A percentile compares a stretch with the other conserved stretches of the same genome.
phyloP scores from a whole-genome alignment of 2,329 filamentous ascomycete genomes.

The Ophiostoma ips region DNA sequence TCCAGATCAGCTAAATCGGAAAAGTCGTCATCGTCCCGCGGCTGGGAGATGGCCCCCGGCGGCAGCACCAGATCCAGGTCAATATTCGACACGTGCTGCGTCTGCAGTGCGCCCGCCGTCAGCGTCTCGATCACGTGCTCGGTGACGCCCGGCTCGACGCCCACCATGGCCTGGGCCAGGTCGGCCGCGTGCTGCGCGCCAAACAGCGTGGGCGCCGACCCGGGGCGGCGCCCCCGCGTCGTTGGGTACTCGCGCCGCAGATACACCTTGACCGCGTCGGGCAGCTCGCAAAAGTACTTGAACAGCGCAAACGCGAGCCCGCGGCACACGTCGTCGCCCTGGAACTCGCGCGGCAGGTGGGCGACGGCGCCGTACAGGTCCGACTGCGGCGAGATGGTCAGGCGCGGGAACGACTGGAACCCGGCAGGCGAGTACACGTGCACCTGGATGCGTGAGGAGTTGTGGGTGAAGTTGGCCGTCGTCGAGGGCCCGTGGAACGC shows the following conservation, averaged over 20 bases:
- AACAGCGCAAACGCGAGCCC: slow-evolving; percentile 82
- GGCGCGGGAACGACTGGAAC: slow-evolving; percentile 75
- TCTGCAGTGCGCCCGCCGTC: slow-evolving; percentile 58
- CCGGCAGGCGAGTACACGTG: slow-evolving; percentile 86
- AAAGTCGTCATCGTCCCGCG: slow-evolving; percentile 16
- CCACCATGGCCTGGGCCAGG: slow-evolving; percentile 70
- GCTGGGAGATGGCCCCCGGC: slow-evolving; percentile 47
- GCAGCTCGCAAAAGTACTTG: slow-evolving; percentile 87
- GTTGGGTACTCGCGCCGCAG: slow-evolving; percentile 46
- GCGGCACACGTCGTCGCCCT: slow-evolving; percentile 86
- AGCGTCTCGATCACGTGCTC: slow-evolving; percentile 58
- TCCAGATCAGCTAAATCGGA: slow-evolving; percentile 40
- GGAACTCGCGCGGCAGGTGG: slow-evolving; percentile 80
- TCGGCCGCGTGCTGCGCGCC: slow-evolving; percentile 87
- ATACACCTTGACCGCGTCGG: slow-evolving; percentile 58
- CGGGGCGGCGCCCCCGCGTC: slow-evolving; percentile 42
- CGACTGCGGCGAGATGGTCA: slow-evolving; percentile 87
- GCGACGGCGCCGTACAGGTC: slow-evolving; percentile 83
- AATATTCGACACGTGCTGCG: slow-evolving; percentile 70
- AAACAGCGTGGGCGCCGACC: slow-evolving; percentile 58
- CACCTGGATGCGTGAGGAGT: slow-evolving; percentile 85
- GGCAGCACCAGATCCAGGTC: slow-evolving; percentile 83
- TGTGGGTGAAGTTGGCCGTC: slow-evolving; percentile 72
- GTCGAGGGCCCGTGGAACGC: slow-evolving; percentile 89
- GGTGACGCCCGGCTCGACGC: slow-evolving; percentile 59